A percentile compares a stretch with the other conserved stretches of the same genome.
Evolutionary conservation across 768 basidiomycete genomes (phyloP).

Genomic region (Galerina sulciceps): DNA sequence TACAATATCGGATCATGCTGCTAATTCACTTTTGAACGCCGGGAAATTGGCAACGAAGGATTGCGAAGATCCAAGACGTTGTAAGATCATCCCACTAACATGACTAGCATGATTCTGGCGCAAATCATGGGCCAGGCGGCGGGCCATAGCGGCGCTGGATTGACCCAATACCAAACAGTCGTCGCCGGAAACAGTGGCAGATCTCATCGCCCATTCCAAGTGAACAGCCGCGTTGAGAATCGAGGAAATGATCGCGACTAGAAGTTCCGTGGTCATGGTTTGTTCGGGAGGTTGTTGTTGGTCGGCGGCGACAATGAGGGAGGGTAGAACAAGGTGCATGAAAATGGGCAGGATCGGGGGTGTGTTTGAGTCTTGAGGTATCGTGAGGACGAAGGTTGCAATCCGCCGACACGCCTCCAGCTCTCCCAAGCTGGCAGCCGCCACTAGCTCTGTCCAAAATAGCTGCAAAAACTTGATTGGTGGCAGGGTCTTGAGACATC

Average conservation of each 20-base stretch:
- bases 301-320: slow-evolving; percentile 61
- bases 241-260: slow-evolving; percentile 68
- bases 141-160: slow-evolving; percentile 64
- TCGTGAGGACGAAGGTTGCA: slow-evolving; percentile 69
- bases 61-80: slow-evolving; percentile 63
- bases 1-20: slow-evolving; percentile 19
- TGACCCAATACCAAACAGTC: slow-evolving; percentile 59
- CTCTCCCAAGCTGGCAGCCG: slow-evolving; percentile 58
- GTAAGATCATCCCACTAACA: slow-evolving; percentile 57
- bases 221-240: slow-evolving; percentile 70
- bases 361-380: slow-evolving; percentile 51
- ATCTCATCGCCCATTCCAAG: slow-evolving; percentile 69
- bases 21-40: slow-evolving; percentile 54
- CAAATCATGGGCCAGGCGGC: slow-evolving; percentile 67
- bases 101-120: slow-evolving; percentile 51
- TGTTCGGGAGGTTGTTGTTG: slow-evolving; percentile 56
- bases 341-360: slow-evolving; percentile 79
- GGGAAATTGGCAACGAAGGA: slow-evolving; percentile 79
- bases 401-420: slow-evolving; percentile 67
- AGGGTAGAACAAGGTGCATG: slow-evolving; percentile 67
- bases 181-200: slow-evolving; percentile 54
- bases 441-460: slow-evolving; percentile 70
- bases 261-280: slow-evolving; percentile 59
- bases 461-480: slow-evolving; percentile 66
- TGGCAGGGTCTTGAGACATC: slow-evolving; percentile 61